phyloP scores from a whole-genome alignment of 805 yeast genomes.

The Wickerhamiella qilinensis region DNA sequence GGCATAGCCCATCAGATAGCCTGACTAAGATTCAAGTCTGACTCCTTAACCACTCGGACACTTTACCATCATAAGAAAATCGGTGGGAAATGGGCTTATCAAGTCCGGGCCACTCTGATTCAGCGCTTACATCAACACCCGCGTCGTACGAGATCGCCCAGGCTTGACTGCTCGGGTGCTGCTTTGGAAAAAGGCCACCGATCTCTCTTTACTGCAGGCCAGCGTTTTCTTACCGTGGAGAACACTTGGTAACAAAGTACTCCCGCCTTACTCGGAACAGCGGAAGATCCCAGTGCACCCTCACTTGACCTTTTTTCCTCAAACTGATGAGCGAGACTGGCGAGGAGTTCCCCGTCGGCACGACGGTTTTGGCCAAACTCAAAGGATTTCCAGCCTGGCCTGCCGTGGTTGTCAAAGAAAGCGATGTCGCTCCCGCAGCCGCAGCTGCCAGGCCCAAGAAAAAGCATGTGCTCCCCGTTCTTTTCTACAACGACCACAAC shows the following conservation, averaged over 20 bases:
- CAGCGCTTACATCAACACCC: too few species aligned
- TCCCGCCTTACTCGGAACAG: too few species aligned
- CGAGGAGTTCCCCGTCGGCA: constrained; percentile 40
- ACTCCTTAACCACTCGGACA: constrained; percentile 32
- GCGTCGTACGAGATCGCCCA: too few species aligned
- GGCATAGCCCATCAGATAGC: constrained; percentile 26
- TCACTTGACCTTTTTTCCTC: too few species aligned
- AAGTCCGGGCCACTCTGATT: too few species aligned
- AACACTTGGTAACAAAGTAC: neutral
- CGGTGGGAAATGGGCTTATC: neutral
- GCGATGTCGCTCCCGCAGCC: constrained; percentile 43
- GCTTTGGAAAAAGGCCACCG: too few species aligned
- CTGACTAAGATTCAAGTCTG: constrained; percentile 24
- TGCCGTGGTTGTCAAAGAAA: constrained; percentile 51
- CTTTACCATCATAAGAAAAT: constrained; percentile 16
- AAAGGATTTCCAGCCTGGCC: constrained; percentile 86
- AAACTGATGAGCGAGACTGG: too few species aligned
- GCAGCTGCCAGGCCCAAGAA: constrained; percentile 33
- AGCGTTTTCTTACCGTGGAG: too few species aligned
- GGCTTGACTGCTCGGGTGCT: too few species aligned
- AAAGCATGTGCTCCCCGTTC: constrained; percentile 29
- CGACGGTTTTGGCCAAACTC: constrained; percentile 52
- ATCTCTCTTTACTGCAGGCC: too few species aligned
- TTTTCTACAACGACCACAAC: constrained; percentile 54
- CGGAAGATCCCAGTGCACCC: too few species aligned